A percentile compares a stretch with the other conserved stretches of the same genome.
phyloP scores from a whole-genome alignment of 768 basidiomycete species.

The Boletus rubroflammeus region DNA sequence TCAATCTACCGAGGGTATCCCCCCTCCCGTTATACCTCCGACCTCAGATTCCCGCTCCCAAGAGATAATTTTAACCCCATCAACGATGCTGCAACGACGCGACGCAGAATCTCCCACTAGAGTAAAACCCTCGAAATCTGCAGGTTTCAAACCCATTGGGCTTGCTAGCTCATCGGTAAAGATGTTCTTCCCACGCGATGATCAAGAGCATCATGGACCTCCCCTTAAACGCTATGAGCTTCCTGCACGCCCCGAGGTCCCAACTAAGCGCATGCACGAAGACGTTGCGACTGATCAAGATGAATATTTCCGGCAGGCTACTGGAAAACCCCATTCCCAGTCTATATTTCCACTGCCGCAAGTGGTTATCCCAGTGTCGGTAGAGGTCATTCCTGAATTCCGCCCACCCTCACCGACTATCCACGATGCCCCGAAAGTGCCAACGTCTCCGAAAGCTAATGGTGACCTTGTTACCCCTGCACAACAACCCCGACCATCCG shows the following conservation, averaged over 20 bases:
- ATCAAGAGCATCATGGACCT: slow-evolving; percentile 49
- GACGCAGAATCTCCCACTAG: slow-evolving; percentile 20
- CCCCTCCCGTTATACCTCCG: slow-evolving; percentile 25
- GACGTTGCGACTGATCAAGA: slow-evolving; percentile 20
- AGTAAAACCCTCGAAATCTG: slow-evolving; percentile 33
- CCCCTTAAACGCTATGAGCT: slow-evolving; percentile 14
- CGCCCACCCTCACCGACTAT: slow-evolving; percentile 16
- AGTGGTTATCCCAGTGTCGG: slow-evolving; percentile 9
- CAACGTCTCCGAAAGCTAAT: slow-evolving; percentile 24
- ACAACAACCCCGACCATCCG: slow-evolving; percentile 19
- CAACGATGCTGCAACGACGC: slow-evolving; percentile 13
- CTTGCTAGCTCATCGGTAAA: slow-evolving; percentile 54
- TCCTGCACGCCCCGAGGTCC: slow-evolving; percentile 23
- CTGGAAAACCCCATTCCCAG: slow-evolving; percentile 1
- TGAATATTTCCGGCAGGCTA: slow-evolving; percentile 10
- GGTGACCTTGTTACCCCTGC: slow-evolving; percentile 22
- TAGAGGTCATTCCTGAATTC: slow-evolving; percentile 9
- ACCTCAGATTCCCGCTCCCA: slow-evolving; percentile 12
- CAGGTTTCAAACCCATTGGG: slow-evolving; percentile 68
- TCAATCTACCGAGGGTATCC: slow-evolving; percentile 32
- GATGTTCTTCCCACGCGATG: slow-evolving; percentile 80
- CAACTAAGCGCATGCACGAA: slow-evolving; percentile 27
- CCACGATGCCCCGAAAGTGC: slow-evolving; percentile 20
- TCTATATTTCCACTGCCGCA: slow-evolving; percentile 1
- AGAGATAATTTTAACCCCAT: slow-evolving; percentile 9